Conservation (phyloP, 768 basidiomycete genomes). For the Rhodotorula diobovata region DNA sequence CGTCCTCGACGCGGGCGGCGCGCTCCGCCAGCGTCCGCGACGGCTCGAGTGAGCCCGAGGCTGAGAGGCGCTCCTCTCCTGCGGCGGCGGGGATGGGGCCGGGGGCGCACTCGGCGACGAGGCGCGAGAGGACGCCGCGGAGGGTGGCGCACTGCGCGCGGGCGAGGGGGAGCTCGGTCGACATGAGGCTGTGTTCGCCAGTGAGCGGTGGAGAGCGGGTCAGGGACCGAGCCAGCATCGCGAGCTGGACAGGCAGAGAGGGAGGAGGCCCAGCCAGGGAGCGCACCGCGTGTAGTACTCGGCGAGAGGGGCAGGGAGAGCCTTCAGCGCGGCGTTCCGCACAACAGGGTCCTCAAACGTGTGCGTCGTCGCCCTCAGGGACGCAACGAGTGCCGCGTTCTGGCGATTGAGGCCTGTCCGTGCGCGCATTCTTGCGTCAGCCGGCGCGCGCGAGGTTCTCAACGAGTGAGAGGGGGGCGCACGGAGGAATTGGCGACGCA, state of each 20-base stretch:
- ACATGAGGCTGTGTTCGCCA: not conserved
- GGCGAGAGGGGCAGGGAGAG: not conserved
- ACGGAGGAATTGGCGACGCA: not conserved
- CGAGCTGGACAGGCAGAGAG: too few relatives aligned
- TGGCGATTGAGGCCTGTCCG: not conserved
- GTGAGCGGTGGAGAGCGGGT: too few relatives aligned
- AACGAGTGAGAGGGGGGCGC: not conserved
- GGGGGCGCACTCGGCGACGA: constrained; percentile 8
- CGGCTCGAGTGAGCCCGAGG: too few relatives aligned
- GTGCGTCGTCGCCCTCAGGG: not conserved
- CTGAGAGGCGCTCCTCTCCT: not conserved
- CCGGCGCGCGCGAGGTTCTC: too few relatives aligned
- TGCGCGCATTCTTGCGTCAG: not conserved
- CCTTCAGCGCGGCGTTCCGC: not conserved
- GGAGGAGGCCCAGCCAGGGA: too few relatives aligned
- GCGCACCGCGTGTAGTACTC: not conserved
- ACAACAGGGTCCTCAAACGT: not conserved
- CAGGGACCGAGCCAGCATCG: not conserved
- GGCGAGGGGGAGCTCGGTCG: not conserved
- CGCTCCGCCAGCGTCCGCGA: too few relatives aligned
- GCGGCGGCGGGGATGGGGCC: not conserved
- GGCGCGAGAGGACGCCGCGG: constrained; percentile 1
- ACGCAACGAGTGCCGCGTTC: not conserved
- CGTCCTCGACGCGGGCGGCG: too few relatives aligned
- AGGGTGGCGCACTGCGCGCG: constrained; percentile 4